Conservation (phyloP, 352 stramenopile genomes). For the Phytophthora pinifolia region DNA sequence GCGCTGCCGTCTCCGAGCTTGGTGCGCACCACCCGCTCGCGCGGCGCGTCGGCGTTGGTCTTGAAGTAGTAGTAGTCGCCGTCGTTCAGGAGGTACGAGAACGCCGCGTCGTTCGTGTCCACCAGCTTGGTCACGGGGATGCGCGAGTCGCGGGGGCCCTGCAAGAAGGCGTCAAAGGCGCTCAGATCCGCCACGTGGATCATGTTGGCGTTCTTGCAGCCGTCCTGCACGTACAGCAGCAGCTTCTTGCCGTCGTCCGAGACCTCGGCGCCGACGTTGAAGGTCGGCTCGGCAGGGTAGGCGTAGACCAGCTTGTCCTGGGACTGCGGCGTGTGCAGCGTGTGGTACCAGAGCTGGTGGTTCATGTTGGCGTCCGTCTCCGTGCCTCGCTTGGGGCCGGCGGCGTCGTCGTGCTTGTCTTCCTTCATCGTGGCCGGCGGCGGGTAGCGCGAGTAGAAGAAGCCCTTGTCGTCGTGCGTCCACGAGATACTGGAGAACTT, state of each 20-base stretch:
- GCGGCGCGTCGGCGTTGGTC: conserved; percentile 81
- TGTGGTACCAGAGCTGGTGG: conserved; percentile 85
- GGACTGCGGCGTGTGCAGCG: conserved; percentile 61
- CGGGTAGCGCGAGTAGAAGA: conserved; percentile 87
- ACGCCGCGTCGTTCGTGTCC: conserved; percentile 84
- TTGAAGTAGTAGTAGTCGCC: conserved; percentile 87
- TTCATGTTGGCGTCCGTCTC: conserved; percentile 80
- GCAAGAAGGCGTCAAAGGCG: conserved; percentile 52
- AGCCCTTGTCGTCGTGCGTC: conserved; percentile 81
- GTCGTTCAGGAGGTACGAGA: conserved; percentile 88
- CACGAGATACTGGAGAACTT: conserved; percentile 87
- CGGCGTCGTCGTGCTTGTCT: conserved; percentile 39
- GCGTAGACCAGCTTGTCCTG: conserved; percentile 80
- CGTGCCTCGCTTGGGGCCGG: conserved; percentile 63
- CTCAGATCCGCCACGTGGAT: conserved; percentile 68
- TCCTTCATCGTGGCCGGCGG: conserved; percentile 59
- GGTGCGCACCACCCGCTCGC: conserved; percentile 71
- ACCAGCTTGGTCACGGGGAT: conserved; percentile 79
- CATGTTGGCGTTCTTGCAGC: conserved; percentile 91
- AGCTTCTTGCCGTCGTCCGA: conserved; percentile 81
- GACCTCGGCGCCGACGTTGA: conserved; percentile 64
- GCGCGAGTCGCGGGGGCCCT: conserved; percentile 25
- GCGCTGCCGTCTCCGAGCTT: conserved; percentile 34
- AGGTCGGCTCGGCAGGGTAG: conserved; percentile 75
- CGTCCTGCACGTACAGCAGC: conserved; percentile 75